Evolutionary conservation across 2,329 filamentous ascomycete species (phyloP).

Genomic region (Trichophyton equinum): DNA sequence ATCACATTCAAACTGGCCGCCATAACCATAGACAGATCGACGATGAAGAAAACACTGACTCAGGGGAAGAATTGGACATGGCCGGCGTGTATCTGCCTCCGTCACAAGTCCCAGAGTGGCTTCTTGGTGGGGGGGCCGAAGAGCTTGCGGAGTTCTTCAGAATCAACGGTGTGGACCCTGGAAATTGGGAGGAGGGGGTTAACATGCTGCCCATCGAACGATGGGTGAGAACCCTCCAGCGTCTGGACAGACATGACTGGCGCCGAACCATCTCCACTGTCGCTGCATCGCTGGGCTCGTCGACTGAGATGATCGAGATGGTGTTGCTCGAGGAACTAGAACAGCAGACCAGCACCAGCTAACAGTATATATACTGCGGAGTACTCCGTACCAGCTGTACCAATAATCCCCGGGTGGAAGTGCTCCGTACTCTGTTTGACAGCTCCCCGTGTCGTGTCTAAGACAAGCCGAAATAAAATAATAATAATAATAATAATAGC

Average conservation of each 20-base stretch:
- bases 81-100: background rate
- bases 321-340: slow-evolving; percentile 28
- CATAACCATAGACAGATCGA: background rate
- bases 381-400: background rate
- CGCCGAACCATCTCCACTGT: slow-evolving; percentile 21
- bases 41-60: background rate
- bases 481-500: background rate
- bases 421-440: background rate
- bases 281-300: slow-evolving; percentile 5
- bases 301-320: slow-evolving; percentile 20
- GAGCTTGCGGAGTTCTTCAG: slow-evolving; percentile 25
- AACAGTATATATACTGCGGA: background rate
- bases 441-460: background rate
- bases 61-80: slow-evolving; percentile 3
- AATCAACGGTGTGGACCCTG: slow-evolving; percentile 30
- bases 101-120: slow-evolving; percentile 17
- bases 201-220: slow-evolving; percentile 25
- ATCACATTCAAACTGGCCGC: background rate
- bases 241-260: slow-evolving; percentile 18
- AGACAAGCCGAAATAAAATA: background rate
- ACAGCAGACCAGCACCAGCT: slow-evolving; percentile 14
- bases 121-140: slow-evolving; percentile 20
- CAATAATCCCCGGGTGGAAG: background rate
- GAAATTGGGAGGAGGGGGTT: slow-evolving; percentile 29
- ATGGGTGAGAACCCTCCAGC: slow-evolving; percentile 25